Base-by-base conservation (phyloP, 768 basidiomycete genomes). In the Cyathus striatus region DNA sequence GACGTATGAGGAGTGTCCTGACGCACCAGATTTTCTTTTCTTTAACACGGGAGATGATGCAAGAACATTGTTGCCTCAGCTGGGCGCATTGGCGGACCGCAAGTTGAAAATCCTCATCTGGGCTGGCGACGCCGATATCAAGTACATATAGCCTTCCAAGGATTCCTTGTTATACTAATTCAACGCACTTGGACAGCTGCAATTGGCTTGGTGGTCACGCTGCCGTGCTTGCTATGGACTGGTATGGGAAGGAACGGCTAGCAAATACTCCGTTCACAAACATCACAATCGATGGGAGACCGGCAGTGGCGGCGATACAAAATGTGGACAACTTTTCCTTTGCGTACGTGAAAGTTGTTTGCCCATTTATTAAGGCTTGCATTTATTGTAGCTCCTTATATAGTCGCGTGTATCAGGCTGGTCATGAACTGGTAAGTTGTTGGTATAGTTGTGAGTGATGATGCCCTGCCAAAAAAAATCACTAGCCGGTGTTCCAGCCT, bases 301-400 rank as follows among this genome's bases (percentile, higher is more conserved):
- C 55, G 5, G 49, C 76, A 0, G 72, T 84, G 4, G 82, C 78
- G 0, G 74, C 79, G 0, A 68, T 82, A 14, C 73, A 79, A 54
- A 82, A 83, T 39, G 75, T 84, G 24, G 79, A 78, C 47, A 79
- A 80, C 45, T 83, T 83, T 53, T 66, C 76, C 0, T 85, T 84
- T 56, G 83, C 79, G 80, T 82, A 44, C 51, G 80, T 72, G 43
- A 23, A n/a, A n/a, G n/a, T 20, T 27, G 30, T 33, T 30, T 38
- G 21, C 41, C 22, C 13, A 30, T 21, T 7, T 17, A 3, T 7
- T 26, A 35, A 5, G 6, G 7, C 17, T 6, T n/a, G n/a, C 38
- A 18, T 30, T 9, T 24, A 32, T 23, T 22, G 41, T 21, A 32
- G 14, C 40, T 7, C n/a, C n/a, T n/a, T n/a, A 13, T 34, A 22